Conservation (phyloP, 257 asterid genomes). For the Euphrasia confusa region DNA sequence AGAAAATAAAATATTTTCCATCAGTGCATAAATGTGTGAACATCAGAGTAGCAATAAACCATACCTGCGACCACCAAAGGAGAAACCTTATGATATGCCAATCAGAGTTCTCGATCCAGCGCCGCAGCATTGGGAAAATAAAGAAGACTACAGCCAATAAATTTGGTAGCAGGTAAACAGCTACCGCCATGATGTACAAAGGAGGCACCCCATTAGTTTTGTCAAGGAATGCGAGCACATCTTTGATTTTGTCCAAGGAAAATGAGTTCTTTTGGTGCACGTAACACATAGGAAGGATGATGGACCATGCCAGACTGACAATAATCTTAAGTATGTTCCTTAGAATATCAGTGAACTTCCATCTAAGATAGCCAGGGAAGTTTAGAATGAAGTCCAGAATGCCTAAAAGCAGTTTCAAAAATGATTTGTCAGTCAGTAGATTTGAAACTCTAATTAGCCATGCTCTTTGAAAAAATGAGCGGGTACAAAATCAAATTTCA, state of each 20-base stretch:
- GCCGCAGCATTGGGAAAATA: constrained; percentile 75
- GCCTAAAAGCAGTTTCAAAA: constrained; percentile 39
- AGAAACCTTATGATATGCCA: constrained; percentile 66
- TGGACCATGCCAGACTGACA: constrained; percentile 70
- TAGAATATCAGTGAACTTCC: constrained; percentile 61
- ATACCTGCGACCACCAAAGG: constrained; percentile 90
- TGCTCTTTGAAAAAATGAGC: background rate
- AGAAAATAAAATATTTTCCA: background rate
- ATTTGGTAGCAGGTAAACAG: constrained; percentile 65
- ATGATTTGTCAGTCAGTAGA: constrained; percentile 13
- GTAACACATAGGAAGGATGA: constrained; percentile 61
- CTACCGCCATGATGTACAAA: constrained; percentile 56
- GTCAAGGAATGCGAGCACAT: constrained; percentile 49
- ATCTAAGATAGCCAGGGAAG: constrained; percentile 83
- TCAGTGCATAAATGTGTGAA: constrained; percentile 10
- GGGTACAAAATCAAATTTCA: constrained; percentile 5
- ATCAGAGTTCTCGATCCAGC: constrained; percentile 84
- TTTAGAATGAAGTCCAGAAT: constrained; percentile 61
- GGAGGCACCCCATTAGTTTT: constrained; percentile 58
- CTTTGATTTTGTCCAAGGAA: constrained; percentile 35
- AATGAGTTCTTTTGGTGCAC: constrained; percentile 42
- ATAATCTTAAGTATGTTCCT: constrained; percentile 67
- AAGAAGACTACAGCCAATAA: constrained; percentile 52
- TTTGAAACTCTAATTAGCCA: background rate
- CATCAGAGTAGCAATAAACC: constrained; percentile 16